Base-by-base conservation (phyloP, 495 filamentous ascomycete species). In the Lepraria neglecta region DNA sequence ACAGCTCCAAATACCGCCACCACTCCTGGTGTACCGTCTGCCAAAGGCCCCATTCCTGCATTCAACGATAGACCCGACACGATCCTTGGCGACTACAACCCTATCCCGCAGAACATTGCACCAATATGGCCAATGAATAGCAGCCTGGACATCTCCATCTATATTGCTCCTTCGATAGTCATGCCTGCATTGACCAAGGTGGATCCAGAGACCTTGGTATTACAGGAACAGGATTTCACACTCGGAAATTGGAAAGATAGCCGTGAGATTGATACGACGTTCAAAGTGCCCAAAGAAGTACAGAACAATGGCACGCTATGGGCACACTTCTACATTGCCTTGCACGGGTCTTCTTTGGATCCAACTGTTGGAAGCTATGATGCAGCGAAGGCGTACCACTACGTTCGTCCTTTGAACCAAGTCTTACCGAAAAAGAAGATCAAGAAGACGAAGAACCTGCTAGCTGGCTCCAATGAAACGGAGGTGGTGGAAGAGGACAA, bases 291-390 rank as follows among this genome's bases (percentile, higher is more conserved):
- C 3, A 80, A 80, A 63, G 75, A 82, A 31, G 92, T 95, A 3
- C 91, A 97, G 73, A 82, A 90, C 59, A 97, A 97, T 70, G 92
- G 90, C 40, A 96, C 94, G 1, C 78, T 97, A 14, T 98, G 88
- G 83, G 91, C 87, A 7, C 94, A 98, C 72, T 92, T 96, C 68
- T 96, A 90, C 67, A 77, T 98, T 62, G 88, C 82, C 11, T 79
- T 92, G 48, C 78, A 85, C 6, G 92, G 91, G 15, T 77, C 80
- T 51, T 74, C 80, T 27, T 71, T 96, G 27, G 95, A 97, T 67
- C 94, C 94, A 3, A 76, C 78, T 5, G 79, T 82, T 28, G 77
- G 79, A 19, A 78, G 77, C 52, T 98, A 88, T 71, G 89, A 94
- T 69, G 74, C 82, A 0, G 77, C 77, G 3, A 85, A 82, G 51